A percentile compares a stretch with the other conserved stretches of the same genome.
Evolutionary conservation across 1,284 basidiomycete genomes (phyloP).

Genomic region (Boletellus deceptivus): DNA sequence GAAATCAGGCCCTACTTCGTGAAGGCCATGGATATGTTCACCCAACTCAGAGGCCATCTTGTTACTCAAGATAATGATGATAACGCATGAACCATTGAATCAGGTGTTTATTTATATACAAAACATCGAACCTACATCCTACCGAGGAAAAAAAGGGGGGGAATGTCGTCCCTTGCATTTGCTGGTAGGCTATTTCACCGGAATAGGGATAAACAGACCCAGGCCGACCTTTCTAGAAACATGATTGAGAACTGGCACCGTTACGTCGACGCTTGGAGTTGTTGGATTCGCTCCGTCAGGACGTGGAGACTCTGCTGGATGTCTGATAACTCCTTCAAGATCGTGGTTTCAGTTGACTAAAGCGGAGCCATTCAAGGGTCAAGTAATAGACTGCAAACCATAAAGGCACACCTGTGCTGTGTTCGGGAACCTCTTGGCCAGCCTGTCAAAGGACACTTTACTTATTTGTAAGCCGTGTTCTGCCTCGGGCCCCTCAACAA

Average conservation of each 20-base stretch:
- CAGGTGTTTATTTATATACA: not conserved
- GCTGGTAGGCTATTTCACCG: slow-evolving; percentile 5
- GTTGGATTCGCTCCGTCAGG: slow-evolving; percentile 53
- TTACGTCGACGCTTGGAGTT: slow-evolving; percentile 16
- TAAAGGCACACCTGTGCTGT: slow-evolving; percentile 55
- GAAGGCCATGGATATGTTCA: slow-evolving; percentile 70
- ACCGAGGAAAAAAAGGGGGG: not conserved
- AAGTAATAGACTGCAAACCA: slow-evolving; percentile 4
- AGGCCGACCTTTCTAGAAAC: not conserved
- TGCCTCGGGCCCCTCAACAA: slow-evolving; percentile 58
- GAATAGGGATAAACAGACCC: not conserved
- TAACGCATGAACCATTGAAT: slow-evolving; percentile 5
- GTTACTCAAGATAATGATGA: slow-evolving; percentile 8
- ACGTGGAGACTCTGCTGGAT: slow-evolving; percentile 57
- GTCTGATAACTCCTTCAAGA: slow-evolving; percentile 63
- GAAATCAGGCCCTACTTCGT: slow-evolving; percentile 90
- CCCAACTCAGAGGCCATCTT: slow-evolving; percentile 41
- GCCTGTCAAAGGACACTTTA: slow-evolving; percentile 70
- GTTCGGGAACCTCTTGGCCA: slow-evolving; percentile 79
- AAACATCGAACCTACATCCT: not conserved
- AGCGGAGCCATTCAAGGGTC: slow-evolving; percentile 3
- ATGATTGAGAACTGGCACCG: not conserved
- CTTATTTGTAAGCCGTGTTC: slow-evolving; percentile 63
- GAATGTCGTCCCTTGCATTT: not conserved
- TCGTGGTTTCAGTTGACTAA: slow-evolving; percentile 69